Percentiles rank a stretch among this genome's conserved stretches.
Conservation (phyloP, 305 asterid genomes). For the Fraxinus baroniana region DNA sequence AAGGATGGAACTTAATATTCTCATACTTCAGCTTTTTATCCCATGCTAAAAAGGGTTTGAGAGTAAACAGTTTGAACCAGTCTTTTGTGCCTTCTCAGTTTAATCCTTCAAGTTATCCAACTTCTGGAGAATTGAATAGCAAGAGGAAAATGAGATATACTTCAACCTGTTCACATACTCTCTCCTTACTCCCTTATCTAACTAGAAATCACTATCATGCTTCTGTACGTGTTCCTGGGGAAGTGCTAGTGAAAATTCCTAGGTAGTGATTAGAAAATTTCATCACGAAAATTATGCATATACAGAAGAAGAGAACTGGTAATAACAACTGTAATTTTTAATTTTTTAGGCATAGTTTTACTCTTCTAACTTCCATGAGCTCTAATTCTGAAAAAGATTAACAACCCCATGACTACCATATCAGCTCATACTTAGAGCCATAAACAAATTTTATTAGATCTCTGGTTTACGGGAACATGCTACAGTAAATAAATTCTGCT, state of each 20-base stretch:
- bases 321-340: not conserved
- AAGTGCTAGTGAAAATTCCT: not conserved
- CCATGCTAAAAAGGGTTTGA: not conserved
- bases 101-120: not conserved
- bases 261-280: not conserved
- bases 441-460: not conserved
- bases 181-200: not conserved
- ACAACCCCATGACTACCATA: not conserved
- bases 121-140: not conserved
- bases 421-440: not conserved
- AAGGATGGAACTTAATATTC: not conserved
- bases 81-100: not conserved
- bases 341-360: not conserved
- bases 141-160: not conserved
- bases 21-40: not conserved
- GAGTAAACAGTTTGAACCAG: not conserved
- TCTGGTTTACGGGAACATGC: not conserved
- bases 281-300: not conserved
- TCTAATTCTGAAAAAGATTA: not conserved
- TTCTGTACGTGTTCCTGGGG: not conserved
- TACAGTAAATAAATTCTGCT: not conserved
- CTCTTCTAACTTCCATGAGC: not conserved
- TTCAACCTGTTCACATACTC: not conserved
- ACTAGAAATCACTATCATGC: not conserved
- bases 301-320: not conserved